These are phyloP conservation scores for Kodamaea leandrae DNA, from an alignment of 805 yeast species.

Conservation along the genomic window DNA sequence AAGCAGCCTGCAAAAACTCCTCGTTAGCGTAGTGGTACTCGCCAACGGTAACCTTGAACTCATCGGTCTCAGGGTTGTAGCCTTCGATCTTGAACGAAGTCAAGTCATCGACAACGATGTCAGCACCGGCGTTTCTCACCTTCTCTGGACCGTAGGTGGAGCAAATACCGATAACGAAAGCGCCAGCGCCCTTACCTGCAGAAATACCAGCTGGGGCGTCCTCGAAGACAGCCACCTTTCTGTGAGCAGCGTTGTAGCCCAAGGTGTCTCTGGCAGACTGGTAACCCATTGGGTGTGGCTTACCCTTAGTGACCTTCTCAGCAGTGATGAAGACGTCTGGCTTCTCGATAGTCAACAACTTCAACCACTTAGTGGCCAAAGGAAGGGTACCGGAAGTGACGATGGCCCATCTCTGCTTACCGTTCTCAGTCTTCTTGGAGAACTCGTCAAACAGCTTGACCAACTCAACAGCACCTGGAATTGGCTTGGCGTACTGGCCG, in stretches of 20 bases:
- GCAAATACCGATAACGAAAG: constrained; percentile 78
- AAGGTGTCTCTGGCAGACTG: constrained; percentile 51
- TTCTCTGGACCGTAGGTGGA: constrained; percentile 70
- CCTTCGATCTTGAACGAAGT: constrained; percentile 56
- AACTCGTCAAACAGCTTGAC: constrained; percentile 50
- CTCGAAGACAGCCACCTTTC: constrained; percentile 67
- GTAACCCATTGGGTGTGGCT: constrained; percentile 87
- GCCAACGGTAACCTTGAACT: constrained; percentile 38
- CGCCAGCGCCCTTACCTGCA: constrained; percentile 84
- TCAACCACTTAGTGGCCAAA: constrained; percentile 78
- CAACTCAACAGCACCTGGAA: constrained; percentile 71
- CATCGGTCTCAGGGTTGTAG: constrained; percentile 39
- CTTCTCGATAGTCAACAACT: constrained; percentile 53
- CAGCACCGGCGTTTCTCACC: constrained; percentile 75
- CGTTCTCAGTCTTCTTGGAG: constrained; percentile 44
- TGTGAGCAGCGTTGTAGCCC: constrained; percentile 34
- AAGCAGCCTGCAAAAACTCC: constrained; percentile 30
- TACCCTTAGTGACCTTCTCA: constrained; percentile 73
- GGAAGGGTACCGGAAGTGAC: constrained; percentile 81
- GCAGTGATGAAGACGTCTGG: constrained; percentile 83
- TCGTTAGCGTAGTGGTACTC: constrained; percentile 45
- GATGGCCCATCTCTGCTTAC: constrained; percentile 70
- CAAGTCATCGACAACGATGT: constrained; percentile 75
- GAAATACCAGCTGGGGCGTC: constrained; percentile 87
- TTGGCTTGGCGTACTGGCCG: constrained; percentile 71